phyloP scores from a whole-genome alignment of 192 early-diverging fungal species.

The Backusella circina region DNA sequence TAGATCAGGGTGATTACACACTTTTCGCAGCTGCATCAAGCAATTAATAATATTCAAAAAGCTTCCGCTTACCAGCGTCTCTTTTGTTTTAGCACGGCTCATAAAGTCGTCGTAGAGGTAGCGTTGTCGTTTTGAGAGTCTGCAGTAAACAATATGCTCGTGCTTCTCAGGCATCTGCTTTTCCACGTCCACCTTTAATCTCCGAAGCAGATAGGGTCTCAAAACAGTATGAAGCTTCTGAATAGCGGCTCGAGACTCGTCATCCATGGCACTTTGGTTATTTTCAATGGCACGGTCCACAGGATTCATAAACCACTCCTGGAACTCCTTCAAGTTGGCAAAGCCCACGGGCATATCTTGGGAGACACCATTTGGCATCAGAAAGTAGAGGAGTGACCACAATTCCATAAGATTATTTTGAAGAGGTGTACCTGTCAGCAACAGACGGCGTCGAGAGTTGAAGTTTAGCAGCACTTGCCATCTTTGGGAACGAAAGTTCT shows the following conservation, averaged over 20 bases:
- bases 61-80: conserved; percentile 65
- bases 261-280: conserved; percentile 37
- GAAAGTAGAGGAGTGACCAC: conserved; percentile 84
- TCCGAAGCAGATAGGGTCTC: conserved; percentile 60
- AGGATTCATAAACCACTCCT: conserved; percentile 82
- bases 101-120: conserved; percentile 80
- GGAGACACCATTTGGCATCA: conserved; percentile 68
- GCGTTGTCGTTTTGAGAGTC: conserved; percentile 65
- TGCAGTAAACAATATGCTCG: conserved; percentile 50
- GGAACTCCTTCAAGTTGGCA: conserved; percentile 75
- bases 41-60: conserved; percentile 76
- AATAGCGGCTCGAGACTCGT: conserved; percentile 51
- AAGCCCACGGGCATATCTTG: conserved; percentile 72
- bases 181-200: conserved; percentile 66
- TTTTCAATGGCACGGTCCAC: conserved; percentile 80
- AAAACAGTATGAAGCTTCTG: conserved; percentile 59
- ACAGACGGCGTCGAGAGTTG: conserved; percentile 57
- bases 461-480: conserved; percentile 73
- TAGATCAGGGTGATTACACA: conserved; percentile 53
- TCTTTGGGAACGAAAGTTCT: conserved; percentile 76
- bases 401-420: conserved; percentile 88
- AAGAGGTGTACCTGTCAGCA: conserved; percentile 86
- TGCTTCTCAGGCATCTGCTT: conserved; percentile 60
- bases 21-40: conserved; percentile 69
- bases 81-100: conserved; percentile 75